Conservation (phyloP, 768 basidiomycete species). For the Rhizopogon rudus region DNA sequence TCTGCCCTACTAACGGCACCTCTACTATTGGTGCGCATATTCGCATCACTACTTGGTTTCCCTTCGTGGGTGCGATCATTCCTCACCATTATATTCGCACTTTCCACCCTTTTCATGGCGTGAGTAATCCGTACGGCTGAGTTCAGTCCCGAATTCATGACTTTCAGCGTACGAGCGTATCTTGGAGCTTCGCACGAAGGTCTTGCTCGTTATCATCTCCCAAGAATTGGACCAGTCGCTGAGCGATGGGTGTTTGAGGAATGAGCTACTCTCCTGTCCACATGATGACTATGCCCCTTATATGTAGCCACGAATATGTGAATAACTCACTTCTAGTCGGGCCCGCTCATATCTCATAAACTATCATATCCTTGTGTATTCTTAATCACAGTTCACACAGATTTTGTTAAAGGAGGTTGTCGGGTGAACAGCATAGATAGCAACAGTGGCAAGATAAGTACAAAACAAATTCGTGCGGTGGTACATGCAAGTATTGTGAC, state of each 20-base stretch:
- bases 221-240: constrained; percentile 59
- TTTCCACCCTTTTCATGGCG: constrained; percentile 48
- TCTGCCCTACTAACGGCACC: constrained; percentile 69
- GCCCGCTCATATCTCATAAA: background rate
- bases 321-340: background rate
- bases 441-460: constrained; percentile 24
- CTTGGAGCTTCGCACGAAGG: constrained; percentile 46
- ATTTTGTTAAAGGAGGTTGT: background rate
- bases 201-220: constrained; percentile 55
- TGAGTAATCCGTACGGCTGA: constrained; percentile 29
- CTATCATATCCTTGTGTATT: background rate
- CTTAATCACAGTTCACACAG: too few species aligned
- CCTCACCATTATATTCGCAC: constrained; percentile 40
- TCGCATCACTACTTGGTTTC: constrained; percentile 49
- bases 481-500: constrained; percentile 7
- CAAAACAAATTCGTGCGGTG: constrained; percentile 16
- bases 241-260: constrained; percentile 69
- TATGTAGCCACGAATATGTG: background rate
- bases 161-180: constrained; percentile 44
- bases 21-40: constrained; percentile 48
- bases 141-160: constrained; percentile 3
- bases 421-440: background rate
- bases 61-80: constrained; percentile 47
- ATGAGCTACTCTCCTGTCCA: constrained; percentile 22
- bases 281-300: background rate